phyloP scores from a whole-genome alignment of 2,329 filamentous ascomycete species.

The Arthroderma sp. region DNA sequence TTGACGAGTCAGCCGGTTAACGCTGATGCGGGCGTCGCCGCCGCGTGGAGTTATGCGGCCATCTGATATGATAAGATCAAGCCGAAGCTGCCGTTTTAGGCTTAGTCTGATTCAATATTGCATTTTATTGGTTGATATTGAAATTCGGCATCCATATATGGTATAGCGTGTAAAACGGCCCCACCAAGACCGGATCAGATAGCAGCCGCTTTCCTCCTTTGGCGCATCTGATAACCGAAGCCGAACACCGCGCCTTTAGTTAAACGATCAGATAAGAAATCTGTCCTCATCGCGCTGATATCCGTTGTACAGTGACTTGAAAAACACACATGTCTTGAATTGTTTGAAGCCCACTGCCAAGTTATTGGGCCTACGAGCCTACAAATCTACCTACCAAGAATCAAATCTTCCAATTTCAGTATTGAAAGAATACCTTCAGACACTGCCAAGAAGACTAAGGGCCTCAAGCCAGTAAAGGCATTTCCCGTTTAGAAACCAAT shows the following conservation, averaged over 20 bases:
- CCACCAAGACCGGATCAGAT: background rate
- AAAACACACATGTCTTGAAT: too few species aligned
- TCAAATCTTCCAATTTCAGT: background rate
- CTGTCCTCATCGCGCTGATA: too few species aligned
- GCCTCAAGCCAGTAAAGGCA: constrained; percentile 5
- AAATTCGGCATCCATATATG: background rate
- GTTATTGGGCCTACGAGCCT: too few species aligned
- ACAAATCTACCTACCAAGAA: background rate
- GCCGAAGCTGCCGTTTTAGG: background rate
- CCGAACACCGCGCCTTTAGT: too few species aligned
- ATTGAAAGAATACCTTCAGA: constrained; percentile 12
- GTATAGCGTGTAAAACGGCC: background rate
- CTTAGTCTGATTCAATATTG: background rate
- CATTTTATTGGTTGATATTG: background rate
- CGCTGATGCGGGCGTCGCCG: background rate
- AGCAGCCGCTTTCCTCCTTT: background rate
- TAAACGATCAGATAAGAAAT: too few species aligned
- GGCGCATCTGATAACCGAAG: background rate
- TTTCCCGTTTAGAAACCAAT: background rate
- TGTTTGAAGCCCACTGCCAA: too few species aligned
- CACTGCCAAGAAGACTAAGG: constrained; percentile 16
- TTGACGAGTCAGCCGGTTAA: background rate
- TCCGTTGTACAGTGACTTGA: too few species aligned
- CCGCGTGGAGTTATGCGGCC: constrained; percentile 2
- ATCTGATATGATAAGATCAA: constrained; percentile 15